These are phyloP conservation scores for Penicillium bovifimosum DNA, from an alignment of 495 filamentous ascomycete species.

Conservation along the genomic window DNA sequence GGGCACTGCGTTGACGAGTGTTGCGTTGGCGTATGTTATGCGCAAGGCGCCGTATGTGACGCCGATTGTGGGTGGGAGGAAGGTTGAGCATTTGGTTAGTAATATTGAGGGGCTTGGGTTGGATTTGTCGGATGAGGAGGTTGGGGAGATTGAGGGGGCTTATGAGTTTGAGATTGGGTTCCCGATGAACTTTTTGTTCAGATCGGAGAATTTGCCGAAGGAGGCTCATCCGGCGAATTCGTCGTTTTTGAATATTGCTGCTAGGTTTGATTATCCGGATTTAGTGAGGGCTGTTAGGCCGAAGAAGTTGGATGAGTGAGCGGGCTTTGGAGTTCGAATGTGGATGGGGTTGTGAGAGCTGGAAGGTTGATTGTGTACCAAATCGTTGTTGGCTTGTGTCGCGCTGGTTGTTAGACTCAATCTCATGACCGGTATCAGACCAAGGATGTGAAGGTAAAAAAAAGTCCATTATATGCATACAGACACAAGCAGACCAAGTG, in stretches of 20 bases:
- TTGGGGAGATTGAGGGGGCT: slow-evolving; percentile 59
- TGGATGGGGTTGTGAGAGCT: neutral
- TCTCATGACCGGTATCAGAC: neutral
- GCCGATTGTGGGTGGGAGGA: slow-evolving; percentile 65
- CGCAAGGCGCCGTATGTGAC: slow-evolving; percentile 72
- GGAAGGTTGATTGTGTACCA: neutral
- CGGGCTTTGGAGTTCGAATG: neutral
- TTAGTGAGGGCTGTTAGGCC: slow-evolving; percentile 11
- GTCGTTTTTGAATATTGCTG: slow-evolving; percentile 12
- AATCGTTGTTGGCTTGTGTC: neutral
- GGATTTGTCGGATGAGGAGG: slow-evolving; percentile 52
- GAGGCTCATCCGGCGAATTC: slow-evolving; percentile 19
- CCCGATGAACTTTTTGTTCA: slow-evolving; percentile 47
- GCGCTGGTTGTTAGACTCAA: too few species aligned
- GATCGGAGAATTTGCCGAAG: slow-evolving; percentile 5
- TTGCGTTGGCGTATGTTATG: slow-evolving; percentile 67
- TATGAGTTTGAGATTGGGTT: slow-evolving; percentile 59
- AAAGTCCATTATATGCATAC: slow-evolving; percentile 40
- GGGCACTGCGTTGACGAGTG: slow-evolving; percentile 41
- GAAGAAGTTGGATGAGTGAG: slow-evolving; percentile 19
- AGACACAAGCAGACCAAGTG: slow-evolving; percentile 20
- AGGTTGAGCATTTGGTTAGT: slow-evolving; percentile 57
- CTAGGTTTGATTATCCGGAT: slow-evolving; percentile 24
- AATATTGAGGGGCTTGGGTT: slow-evolving; percentile 65
- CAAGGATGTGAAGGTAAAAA: slow-evolving; percentile 5